Conservation (phyloP, 78 protist genomes). For the Isochrysis galbana region DNA sequence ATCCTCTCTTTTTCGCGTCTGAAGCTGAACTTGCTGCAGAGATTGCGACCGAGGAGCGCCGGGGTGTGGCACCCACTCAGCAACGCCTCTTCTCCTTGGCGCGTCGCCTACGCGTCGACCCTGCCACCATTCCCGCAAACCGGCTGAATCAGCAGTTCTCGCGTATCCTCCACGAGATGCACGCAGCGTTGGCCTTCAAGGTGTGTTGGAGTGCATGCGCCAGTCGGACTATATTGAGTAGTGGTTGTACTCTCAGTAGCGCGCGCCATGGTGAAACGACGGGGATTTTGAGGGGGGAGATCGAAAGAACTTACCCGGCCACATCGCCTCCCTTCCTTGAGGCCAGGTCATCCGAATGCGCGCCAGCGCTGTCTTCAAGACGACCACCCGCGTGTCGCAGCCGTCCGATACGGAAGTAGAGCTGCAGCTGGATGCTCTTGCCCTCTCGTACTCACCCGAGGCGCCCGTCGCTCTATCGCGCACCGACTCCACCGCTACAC, state of each 20-base stretch:
- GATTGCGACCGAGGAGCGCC: background rate
- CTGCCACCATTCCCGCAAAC: background rate
- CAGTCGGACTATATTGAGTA: too few species aligned
- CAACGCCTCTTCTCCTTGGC: background rate
- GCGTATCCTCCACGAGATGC: slow-evolving; percentile 43
- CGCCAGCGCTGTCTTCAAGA: slow-evolving; percentile 41
- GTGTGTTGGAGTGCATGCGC: too few species aligned
- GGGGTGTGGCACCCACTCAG: background rate
- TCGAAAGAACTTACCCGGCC: too few species aligned
- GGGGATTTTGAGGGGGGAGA: too few species aligned
- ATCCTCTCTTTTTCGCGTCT: slow-evolving; percentile 52
- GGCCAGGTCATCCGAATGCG: background rate
- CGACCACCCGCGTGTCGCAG: background rate
- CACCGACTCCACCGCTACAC: too few species aligned
- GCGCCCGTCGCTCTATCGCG: too few species aligned
- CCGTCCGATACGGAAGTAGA: slow-evolving; percentile 44
- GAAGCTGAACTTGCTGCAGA: background rate
- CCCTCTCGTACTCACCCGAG: slow-evolving; percentile 13
- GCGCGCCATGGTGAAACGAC: too few species aligned
- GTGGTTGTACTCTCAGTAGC: too few species aligned
- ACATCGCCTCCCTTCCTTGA: background rate
- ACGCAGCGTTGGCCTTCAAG: slow-evolving; percentile 57
- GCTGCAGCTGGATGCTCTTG: slow-evolving; percentile 59
- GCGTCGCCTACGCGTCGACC: background rate
- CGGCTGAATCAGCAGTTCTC: slow-evolving; percentile 57